Evolutionary conservation across 768 basidiomycete genomes (phyloP).

Genomic region (Termitomyces sp.): DNA sequence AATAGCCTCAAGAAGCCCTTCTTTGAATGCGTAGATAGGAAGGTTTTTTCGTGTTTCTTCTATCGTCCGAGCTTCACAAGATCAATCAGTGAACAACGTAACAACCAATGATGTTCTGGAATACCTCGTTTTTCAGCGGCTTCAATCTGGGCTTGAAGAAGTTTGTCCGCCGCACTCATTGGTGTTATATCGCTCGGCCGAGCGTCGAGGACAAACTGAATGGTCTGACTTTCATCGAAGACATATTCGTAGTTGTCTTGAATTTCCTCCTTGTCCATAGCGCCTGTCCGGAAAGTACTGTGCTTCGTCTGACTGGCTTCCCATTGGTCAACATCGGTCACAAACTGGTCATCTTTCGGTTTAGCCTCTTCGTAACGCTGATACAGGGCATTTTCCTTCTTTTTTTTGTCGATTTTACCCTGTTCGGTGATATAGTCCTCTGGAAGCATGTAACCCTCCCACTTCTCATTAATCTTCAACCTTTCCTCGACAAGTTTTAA

Average conservation of each 20-base stretch:
- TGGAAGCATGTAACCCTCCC: conserved; percentile 92
- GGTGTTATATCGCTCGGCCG: conserved; percentile 55
- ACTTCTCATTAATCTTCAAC: conserved; percentile 90
- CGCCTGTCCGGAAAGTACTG: conserved; percentile 86
- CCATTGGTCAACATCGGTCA: conserved; percentile 97
- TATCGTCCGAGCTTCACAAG: conserved; percentile 66
- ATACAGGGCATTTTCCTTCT: conserved; percentile 88
- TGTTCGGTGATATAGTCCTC: conserved; percentile 99
- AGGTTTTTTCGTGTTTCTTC: conserved; percentile 92
- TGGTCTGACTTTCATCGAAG: conserved; percentile 96
- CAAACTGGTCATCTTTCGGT: conserved; percentile 88
- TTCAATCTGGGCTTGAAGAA: conserved; percentile 83
- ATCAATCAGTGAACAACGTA: background rate
- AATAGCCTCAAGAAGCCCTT: conserved; percentile 84
- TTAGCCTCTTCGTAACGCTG: conserved; percentile 93
- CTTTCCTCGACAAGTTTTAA: conserved; percentile 90
- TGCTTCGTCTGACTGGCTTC: conserved; percentile 87
- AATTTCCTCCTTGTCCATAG: conserved; percentile 80
- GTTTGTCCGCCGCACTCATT: conserved; percentile 80
- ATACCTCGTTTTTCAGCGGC: conserved; percentile 86
- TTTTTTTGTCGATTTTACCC: conserved; percentile 96
- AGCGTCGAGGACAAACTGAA: conserved; percentile 88
- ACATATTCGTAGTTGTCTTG: conserved; percentile 94
- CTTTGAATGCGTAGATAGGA: conserved; percentile 86
- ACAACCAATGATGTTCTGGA: conserved; percentile 17